These are phyloP conservation scores for Phytophthora podocarpi DNA, from an alignment of 352 stramenopile species.

Conservation along the genomic window DNA sequence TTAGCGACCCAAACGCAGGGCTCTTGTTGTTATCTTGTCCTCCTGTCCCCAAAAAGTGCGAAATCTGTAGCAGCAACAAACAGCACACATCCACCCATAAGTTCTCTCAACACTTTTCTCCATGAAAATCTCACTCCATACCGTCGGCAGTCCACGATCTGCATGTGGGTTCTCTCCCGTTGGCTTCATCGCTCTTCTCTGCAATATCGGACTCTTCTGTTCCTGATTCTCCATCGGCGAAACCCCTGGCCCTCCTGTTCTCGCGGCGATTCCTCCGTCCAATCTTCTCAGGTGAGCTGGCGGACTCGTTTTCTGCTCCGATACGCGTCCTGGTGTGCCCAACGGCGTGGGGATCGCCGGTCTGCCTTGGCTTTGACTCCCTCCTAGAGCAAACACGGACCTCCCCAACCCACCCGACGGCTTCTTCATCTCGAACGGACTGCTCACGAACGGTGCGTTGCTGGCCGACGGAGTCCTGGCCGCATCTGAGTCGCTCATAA, in stretches of 20 bases:
- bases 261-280: constrained; percentile 7
- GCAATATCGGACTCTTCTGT: constrained; percentile 37
- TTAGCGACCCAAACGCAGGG: constrained; percentile 17
- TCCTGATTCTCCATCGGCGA: constrained; percentile 25
- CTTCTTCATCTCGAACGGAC: constrained; percentile 27
- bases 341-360: constrained; percentile 11
- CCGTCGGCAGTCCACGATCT: constrained; percentile 31
- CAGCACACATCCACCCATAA: not conserved
- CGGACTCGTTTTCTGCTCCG: constrained; percentile 27
- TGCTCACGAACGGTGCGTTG: constrained; percentile 4
- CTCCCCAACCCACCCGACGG: not conserved
- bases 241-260: not conserved
- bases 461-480: constrained; percentile 5
- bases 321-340: not conserved
- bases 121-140: constrained; percentile 12
- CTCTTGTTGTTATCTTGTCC: constrained; percentile 23
- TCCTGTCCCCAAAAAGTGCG: constrained; percentile 17
- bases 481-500: constrained; percentile 16
- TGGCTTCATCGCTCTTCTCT: constrained; percentile 31
- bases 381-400: constrained; percentile 19
- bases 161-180: constrained; percentile 7
- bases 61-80: constrained; percentile 23
- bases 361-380: constrained; percentile 4
- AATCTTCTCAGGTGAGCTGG: constrained; percentile 13
- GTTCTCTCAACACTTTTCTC: not conserved